phyloP scores from a whole-genome alignment of 805 yeast genomes.

The Komagataella populi region DNA sequence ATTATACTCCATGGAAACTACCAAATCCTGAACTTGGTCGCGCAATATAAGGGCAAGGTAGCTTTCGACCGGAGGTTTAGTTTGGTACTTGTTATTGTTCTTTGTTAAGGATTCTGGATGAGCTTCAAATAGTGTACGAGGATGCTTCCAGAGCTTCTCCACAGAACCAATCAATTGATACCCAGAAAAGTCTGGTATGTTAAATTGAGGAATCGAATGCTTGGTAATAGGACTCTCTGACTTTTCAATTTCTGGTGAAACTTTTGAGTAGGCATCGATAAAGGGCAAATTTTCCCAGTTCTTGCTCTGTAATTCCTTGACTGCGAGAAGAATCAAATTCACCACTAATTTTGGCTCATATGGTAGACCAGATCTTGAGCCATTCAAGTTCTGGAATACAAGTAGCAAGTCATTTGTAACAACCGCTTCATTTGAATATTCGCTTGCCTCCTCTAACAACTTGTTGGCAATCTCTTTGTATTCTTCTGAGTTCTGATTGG shows the following conservation, averaged over 20 bases:
- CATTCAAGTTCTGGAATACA: slow-evolving; percentile 22
- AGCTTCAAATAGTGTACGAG: slow-evolving; percentile 48
- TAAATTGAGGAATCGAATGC: slow-evolving; percentile 13
- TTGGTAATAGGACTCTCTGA: slow-evolving; percentile 16
- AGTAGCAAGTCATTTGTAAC: slow-evolving; percentile 4
- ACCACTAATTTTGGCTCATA: slow-evolving; percentile 36
- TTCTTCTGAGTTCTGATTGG: slow-evolving; percentile 12
- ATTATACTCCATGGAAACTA: slow-evolving; percentile 77
- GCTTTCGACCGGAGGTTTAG: slow-evolving; percentile 42
- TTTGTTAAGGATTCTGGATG: slow-evolving; percentile 26
- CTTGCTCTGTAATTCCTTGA: slow-evolving; percentile 14
- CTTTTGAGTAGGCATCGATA: slow-evolving; percentile 14
- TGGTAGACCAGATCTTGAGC: slow-evolving; percentile 25
- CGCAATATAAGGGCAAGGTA: slow-evolving; percentile 51
- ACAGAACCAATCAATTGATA: slow-evolving; percentile 28
- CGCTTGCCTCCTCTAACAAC: slow-evolving; percentile 30
- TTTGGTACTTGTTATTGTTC: slow-evolving; percentile 40
- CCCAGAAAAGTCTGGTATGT: slow-evolving; percentile 22
- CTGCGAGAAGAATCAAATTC: slow-evolving; percentile 37
- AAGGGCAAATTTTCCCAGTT: slow-evolving; percentile 28
- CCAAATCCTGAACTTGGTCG: slow-evolving; percentile 63
- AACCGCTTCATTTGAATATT: slow-evolving; percentile 14
- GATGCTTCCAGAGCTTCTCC: slow-evolving; percentile 55
- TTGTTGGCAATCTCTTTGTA: slow-evolving; percentile 23
- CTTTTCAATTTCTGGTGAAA: slow-evolving; percentile 10